Conservation (phyloP, 495 filamentous ascomycete genomes). For the Penicillium cataractarum region DNA sequence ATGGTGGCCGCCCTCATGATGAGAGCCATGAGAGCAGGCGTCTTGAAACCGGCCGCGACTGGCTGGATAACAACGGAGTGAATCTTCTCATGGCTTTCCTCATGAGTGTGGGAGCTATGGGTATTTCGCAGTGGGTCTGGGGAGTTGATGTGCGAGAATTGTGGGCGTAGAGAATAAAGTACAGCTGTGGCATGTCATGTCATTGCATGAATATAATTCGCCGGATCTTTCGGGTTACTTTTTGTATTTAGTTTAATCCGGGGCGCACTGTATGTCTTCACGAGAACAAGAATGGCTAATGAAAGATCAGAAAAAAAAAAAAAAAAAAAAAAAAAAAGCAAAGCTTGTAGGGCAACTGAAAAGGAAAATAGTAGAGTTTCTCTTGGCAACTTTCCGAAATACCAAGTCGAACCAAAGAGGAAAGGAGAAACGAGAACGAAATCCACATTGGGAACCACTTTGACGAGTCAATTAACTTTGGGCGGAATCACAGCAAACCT, state of each 20-base stretch:
- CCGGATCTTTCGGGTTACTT: background rate
- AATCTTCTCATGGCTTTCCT: slow-evolving; percentile 84
- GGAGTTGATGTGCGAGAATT: slow-evolving; percentile 29
- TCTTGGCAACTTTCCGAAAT: background rate
- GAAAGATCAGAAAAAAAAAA: background rate
- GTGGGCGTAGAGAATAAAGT: slow-evolving; percentile 10
- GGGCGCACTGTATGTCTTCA: background rate
- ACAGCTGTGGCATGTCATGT: background rate
- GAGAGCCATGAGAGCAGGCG: slow-evolving; percentile 66
- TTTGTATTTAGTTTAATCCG: no score
- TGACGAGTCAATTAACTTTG: background rate
- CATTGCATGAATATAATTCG: background rate
- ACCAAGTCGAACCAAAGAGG: background rate
- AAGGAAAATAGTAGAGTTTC: background rate
- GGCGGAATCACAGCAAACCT: background rate
- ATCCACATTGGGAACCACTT: background rate
- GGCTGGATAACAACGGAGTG: slow-evolving; percentile 92
- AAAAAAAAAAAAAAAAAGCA: background rate
- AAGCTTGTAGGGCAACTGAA: background rate
- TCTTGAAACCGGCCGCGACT: slow-evolving; percentile 71
- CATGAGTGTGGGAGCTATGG: slow-evolving; percentile 83
- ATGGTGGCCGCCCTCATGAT: slow-evolving; percentile 25
- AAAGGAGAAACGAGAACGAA: background rate
- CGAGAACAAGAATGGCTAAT: background rate
- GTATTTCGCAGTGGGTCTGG: slow-evolving; percentile 51